These are phyloP conservation scores for Bromus sterilis DNA, from an alignment of 176 grass and related monocot genomes.

Conservation along the genomic window DNA sequence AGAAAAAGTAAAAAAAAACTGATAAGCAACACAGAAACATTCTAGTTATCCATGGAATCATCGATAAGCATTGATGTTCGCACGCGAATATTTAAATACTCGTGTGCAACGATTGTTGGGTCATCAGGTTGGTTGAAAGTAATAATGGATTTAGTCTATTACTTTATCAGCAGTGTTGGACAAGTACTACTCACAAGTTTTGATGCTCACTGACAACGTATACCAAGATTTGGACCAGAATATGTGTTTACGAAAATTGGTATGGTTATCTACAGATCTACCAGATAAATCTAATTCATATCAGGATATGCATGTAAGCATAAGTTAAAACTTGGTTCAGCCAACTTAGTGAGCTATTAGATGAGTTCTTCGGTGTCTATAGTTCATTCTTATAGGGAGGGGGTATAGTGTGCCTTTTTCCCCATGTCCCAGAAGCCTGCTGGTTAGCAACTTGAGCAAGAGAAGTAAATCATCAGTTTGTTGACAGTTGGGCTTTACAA, in stretches of 20 bases:
- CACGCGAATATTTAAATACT: not conserved
- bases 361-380: not conserved
- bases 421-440: not conserved
- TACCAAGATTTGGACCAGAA: not conserved
- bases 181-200: not conserved
- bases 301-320: not conserved
- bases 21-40: not conserved
- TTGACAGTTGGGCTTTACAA: not conserved
- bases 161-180: not conserved
- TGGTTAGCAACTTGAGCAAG: not conserved
- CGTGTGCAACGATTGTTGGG: not conserved
- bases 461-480: not conserved
- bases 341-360: not conserved
- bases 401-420: not conserved
- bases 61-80: not conserved
- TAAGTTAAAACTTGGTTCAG: not conserved
- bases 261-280: not conserved
- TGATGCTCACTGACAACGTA: not conserved
- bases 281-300: not conserved
- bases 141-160: not conserved
- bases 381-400: not conserved
- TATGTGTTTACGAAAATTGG: not conserved
- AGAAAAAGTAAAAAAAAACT: not conserved
- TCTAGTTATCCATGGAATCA: not conserved
- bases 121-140: not conserved